Percentiles rank a stretch among this genome's conserved stretches.
Evolutionary conservation across 352 stramenopile species (phyloP).

Genomic region (Globisporangium canariense): DNA sequence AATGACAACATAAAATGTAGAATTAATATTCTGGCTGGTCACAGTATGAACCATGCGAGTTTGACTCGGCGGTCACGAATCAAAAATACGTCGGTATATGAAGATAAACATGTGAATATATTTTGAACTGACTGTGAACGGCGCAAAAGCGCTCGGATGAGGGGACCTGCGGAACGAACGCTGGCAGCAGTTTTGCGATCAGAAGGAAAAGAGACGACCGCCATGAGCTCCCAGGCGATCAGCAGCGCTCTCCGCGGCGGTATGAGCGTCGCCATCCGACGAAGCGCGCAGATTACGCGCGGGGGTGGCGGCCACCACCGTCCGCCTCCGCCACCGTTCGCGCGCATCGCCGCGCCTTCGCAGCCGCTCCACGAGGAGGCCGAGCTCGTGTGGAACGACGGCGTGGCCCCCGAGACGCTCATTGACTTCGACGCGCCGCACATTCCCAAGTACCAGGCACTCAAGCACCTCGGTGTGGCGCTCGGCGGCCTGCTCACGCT

Average conservation of each 20-base stretch:
- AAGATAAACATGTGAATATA: too few species aligned
- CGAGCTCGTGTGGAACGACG: slow-evolving; percentile 87
- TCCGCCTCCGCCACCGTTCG: slow-evolving; percentile 75
- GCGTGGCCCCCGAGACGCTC: slow-evolving; percentile 80
- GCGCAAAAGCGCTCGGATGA: slow-evolving; percentile 1
- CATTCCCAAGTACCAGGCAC: slow-evolving; percentile 71
- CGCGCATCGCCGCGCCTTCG: slow-evolving; percentile 55
- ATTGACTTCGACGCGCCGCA: slow-evolving; percentile 88
- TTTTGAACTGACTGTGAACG: neutral
- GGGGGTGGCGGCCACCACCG: slow-evolving; percentile 47
- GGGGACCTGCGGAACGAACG: slow-evolving; percentile 4
- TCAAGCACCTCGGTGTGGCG: slow-evolving; percentile 59
- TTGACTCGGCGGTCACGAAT: too few species aligned
- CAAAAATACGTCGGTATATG: too few species aligned
- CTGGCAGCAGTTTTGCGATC: slow-evolving; percentile 3
- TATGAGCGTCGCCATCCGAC: slow-evolving; percentile 49
- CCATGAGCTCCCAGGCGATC: slow-evolving; percentile 65
- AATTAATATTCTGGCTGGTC: too few species aligned
- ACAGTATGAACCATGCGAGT: too few species aligned
- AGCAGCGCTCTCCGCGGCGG: slow-evolving; percentile 58
- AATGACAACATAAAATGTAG: too few species aligned
- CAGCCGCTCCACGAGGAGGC: slow-evolving; percentile 73
- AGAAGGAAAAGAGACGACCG: too few species aligned
- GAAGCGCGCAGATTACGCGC: slow-evolving; percentile 48
- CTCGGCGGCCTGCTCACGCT: slow-evolving; percentile 60